These are phyloP conservation scores for Aspergillus nidulans DNA, from an alignment of 495 filamentous ascomycete species.

Conservation along the genomic window DNA sequence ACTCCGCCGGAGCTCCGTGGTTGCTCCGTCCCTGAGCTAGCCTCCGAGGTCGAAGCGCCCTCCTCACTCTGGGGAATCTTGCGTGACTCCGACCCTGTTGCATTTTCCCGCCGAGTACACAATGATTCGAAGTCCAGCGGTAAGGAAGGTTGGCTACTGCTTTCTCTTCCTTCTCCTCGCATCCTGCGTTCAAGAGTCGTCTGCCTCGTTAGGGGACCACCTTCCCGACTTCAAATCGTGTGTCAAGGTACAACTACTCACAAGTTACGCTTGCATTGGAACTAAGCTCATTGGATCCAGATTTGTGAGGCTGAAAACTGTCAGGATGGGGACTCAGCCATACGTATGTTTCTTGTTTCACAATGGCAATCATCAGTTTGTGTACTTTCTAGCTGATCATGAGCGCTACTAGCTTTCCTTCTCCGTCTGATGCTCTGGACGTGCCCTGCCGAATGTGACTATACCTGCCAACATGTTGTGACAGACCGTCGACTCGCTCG, in stretches of 20 bases:
- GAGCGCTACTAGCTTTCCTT: conserved; percentile 31
- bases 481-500: conserved; percentile 67
- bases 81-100: background rate
- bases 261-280: background rate
- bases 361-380: background rate
- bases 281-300: conserved; percentile 40
- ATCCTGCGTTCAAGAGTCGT: conserved; percentile 44
- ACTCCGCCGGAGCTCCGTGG: conserved; percentile 3
- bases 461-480: conserved; percentile 93
- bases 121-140: conserved; percentile 26
- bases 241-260: conserved; percentile 58
- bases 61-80: background rate
- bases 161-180: conserved; percentile 36
- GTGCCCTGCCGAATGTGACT: conserved; percentile 93
- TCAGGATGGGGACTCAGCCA: conserved; percentile 40
- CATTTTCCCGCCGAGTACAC: conserved; percentile 13
- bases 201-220: conserved; percentile 78
- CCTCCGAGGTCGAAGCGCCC: background rate
- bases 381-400: conserved; percentile 13
- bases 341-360: conserved; percentile 36
- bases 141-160: conserved; percentile 20
- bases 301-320: conserved; percentile 82
- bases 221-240: conserved; percentile 88
- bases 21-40: background rate
- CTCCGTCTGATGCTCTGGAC: conserved; percentile 54